Base-by-base conservation (phyloP, 2,329 filamentous ascomycete genomes). In the Grosmannia clavigera region DNA sequence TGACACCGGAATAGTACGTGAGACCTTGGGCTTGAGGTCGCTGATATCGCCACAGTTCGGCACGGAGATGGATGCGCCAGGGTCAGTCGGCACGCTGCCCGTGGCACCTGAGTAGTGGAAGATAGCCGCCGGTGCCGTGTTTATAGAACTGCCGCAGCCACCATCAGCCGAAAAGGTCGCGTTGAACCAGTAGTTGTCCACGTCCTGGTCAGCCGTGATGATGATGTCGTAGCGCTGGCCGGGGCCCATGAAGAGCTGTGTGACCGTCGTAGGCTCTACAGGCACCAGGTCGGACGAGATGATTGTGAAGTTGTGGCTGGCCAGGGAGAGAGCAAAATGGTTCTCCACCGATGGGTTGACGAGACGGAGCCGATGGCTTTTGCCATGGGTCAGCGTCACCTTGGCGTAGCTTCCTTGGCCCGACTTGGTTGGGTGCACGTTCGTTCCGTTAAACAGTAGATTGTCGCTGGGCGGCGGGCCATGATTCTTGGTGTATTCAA, bases 331-430 rank as follows among this genome's bases (percentile, higher is more conserved):
- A 2, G 73, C 76, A 64, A 81, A 71, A 60, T 72, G 71, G 70
- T 83, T 70, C 74, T 69, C 71, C 65, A 69, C 79, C 71, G 68
- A 81, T 1, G 75, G 74, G 68, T 80, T 79, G 68, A 81, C 76
- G 59, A 80, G 64, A 3, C 78, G 70, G 27, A 81, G 70, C 5
- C 75, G 72, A 65, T 80, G 77, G 50, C 72, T 56, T 70, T 76
- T 78, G 54, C 72, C 78, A 55, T 71, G 66, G 11, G 66, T 70
- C 38, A 76, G 65, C 10, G 66, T 72, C 19, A 74, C 68, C 38
- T 65, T 71, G 52, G 67, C 66, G 48, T 70, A 73, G 35, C 64
- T 40, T 2, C 71, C 58, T 61, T 7, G 61, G 65, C 5, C 67
- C 64, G 50, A 12, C 25, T 53, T 60, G 3, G 53, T 27, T 11